Evolutionary conservation across 2,329 filamentous ascomycete species (phyloP), one percentile per base, ranked within the genome.

Genomic region (Botrytis tulipae): DNA sequence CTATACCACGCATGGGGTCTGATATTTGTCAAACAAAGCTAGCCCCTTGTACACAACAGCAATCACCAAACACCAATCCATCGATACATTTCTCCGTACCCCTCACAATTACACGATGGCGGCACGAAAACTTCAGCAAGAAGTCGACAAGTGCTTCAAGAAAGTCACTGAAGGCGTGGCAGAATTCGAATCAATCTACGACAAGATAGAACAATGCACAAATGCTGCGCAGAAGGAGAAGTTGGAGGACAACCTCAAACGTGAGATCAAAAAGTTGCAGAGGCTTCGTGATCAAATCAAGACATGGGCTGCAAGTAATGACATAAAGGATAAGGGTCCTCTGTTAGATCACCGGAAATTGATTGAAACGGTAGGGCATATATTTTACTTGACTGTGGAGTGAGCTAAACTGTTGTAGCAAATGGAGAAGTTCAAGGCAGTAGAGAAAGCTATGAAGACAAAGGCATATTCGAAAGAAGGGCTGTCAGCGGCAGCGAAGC

Each of bases 381-480:
- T 75, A 48, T 32, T 74, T 46, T 44, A 51, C 73, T 68, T 74
- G 51, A 44, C 63, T 29, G 46, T 70, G 57, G 75, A 75, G 70
- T 74, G 70, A 67, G 76, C 79, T 81, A 77, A 81, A 75, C 48
- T 25, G 35, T 67, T 84, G 83, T 84, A 96, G 93, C 92, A 95
- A 93, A 99, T 99, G 96, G 96, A 99, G 85, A 94, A 94, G 80
- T 99, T 99, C 89, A 99, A 99, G 86, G 95, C 95, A n/a, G 96
- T 99, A 71, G 96, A 99, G 84, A 99, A 99, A 87, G 96, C 97
- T 81, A 98, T 99, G 96, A 99, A 99, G 87, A 99, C 96, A 73
- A 99, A 99, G 84, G 96, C 96, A 75, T 99, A 97, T 84, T 98
- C 96, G 76, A 98, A 99, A 86, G 96, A 98, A 84, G 96, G 96